Conservation (phyloP, 2,329 filamentous ascomycete species). For the Pseudogymnoascus sp. region DNA sequence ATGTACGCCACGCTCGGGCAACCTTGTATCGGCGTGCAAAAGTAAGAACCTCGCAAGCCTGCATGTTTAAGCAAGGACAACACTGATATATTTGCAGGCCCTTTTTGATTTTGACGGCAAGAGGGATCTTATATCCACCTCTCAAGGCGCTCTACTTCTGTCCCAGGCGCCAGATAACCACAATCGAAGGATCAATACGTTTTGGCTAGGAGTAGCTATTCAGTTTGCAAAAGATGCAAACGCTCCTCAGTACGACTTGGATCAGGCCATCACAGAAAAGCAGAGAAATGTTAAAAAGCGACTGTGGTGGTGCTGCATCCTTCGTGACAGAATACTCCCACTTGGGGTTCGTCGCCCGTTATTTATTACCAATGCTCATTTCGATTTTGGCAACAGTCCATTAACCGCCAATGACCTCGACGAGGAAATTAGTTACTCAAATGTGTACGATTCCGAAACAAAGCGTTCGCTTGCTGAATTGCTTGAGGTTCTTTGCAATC, state of each 20-base stretch:
- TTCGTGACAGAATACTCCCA: conserved; percentile 44
- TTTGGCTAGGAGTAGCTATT: conserved; percentile 45
- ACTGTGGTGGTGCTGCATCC: conserved; percentile 49
- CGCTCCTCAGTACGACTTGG: conserved; percentile 34
- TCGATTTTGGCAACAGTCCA: conserved; percentile 36
- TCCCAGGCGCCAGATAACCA: conserved; percentile 20
- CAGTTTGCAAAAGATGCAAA: conserved; percentile 43
- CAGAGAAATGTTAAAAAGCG: conserved; percentile 41
- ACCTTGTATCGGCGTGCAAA: conserved; percentile 40
- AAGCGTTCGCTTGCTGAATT: conserved; percentile 41
- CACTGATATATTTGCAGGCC: conserved; percentile 16
- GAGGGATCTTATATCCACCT: conserved; percentile 21
- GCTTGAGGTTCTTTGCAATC: conserved; percentile 39
- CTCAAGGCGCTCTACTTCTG: conserved; percentile 24
- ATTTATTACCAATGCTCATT: conserved; percentile 43
- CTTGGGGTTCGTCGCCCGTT: conserved; percentile 44
- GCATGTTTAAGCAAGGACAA: too few relatives aligned
- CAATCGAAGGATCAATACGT: conserved; percentile 32
- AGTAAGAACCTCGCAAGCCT: conserved; percentile 20
- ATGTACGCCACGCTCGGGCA: conserved; percentile 38
- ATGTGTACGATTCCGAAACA: conserved; percentile 40
- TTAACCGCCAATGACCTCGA: conserved; percentile 39
- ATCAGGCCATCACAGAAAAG: conserved; percentile 30
- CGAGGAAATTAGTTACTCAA: conserved; percentile 39
- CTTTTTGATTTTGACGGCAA: conserved; percentile 29